Evolutionary conservation across 805 yeast species (phyloP).

Genomic region (Schwanniomyces yamadae): DNA sequence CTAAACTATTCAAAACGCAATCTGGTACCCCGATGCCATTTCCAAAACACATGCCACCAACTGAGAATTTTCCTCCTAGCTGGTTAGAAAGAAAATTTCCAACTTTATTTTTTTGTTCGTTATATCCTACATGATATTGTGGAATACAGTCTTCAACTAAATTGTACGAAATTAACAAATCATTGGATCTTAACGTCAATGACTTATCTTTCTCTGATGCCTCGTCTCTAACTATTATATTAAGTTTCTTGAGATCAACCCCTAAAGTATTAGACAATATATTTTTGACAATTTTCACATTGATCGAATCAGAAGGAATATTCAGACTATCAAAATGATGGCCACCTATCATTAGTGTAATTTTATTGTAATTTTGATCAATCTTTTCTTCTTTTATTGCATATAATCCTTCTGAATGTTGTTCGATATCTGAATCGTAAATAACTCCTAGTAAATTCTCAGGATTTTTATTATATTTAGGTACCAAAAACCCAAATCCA

Average conservation of each 20-base stretch:
- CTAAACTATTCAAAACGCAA: constrained; percentile 64
- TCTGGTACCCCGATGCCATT: constrained; percentile 90
- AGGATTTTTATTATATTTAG: constrained; percentile 48
- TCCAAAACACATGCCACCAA: constrained; percentile 79
- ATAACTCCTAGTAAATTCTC: constrained; percentile 78
- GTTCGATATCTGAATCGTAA: constrained; percentile 82
- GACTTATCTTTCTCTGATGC: constrained; percentile 11
- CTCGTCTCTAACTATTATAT: constrained; percentile 28
- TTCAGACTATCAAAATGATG: constrained; percentile 40
- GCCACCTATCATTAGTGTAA: constrained; percentile 93
- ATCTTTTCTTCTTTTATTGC: background rate
- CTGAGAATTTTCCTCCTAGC: constrained; percentile 41
- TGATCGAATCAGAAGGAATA: constrained; percentile 29
- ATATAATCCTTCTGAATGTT: constrained; percentile 8
- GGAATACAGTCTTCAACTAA: constrained; percentile 63
- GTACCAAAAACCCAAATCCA: constrained; percentile 91
- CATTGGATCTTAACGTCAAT: constrained; percentile 20
- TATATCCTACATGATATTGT: constrained; percentile 72
- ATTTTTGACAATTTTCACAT: constrained; percentile 25
- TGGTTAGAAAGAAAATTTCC: constrained; percentile 28
- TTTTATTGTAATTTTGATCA: constrained; percentile 52
- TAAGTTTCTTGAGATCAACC: constrained; percentile 20
- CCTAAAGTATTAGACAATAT: constrained; percentile 23
- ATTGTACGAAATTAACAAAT: constrained; percentile 31
- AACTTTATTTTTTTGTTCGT: constrained; percentile 37